Evolutionary conservation across 768 basidiomycete genomes (phyloP).

Genomic region (Lactifluus echinatus): DNA sequence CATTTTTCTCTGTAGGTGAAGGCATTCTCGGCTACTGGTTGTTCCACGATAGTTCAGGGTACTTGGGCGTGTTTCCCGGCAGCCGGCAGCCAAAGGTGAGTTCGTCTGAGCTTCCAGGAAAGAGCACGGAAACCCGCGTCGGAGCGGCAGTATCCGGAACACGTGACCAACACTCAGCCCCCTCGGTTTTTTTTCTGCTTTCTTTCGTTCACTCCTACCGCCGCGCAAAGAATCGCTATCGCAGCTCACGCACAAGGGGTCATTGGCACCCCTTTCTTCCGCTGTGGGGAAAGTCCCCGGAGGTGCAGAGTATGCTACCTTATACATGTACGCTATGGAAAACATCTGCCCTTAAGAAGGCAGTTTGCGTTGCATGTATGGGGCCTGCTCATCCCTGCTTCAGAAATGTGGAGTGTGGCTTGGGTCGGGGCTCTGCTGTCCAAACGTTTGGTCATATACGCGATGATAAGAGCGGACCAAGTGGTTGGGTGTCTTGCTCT

Average conservation of each 20-base stretch:
- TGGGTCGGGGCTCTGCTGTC: constrained; percentile 24
- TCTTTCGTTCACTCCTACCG: constrained; percentile 29
- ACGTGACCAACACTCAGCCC: constrained; percentile 10
- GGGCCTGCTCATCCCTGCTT: constrained; percentile 21
- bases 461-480: constrained; percentile 71
- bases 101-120: background rate
- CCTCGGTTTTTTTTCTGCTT: constrained; percentile 13
- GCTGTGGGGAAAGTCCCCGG: constrained; percentile 96
- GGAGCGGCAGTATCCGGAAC: constrained; percentile 5
- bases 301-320: constrained; percentile 63
- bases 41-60: background rate
- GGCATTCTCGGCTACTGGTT: background rate
- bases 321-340: constrained; percentile 41
- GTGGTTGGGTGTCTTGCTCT: constrained; percentile 59
- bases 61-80: background rate
- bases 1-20: constrained; percentile 1
- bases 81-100: background rate
- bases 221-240: constrained; percentile 78
- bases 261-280: constrained; percentile 33
- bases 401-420: constrained; percentile 17
- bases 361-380: constrained; percentile 37
- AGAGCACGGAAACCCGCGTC: background rate
- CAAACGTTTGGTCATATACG: constrained; percentile 39
- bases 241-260: constrained; percentile 71
- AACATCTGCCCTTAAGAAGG: constrained; percentile 68